Base-by-base conservation (phyloP, 2,329 filamentous ascomycete species). In the Zymoseptoria pseudotritici region DNA sequence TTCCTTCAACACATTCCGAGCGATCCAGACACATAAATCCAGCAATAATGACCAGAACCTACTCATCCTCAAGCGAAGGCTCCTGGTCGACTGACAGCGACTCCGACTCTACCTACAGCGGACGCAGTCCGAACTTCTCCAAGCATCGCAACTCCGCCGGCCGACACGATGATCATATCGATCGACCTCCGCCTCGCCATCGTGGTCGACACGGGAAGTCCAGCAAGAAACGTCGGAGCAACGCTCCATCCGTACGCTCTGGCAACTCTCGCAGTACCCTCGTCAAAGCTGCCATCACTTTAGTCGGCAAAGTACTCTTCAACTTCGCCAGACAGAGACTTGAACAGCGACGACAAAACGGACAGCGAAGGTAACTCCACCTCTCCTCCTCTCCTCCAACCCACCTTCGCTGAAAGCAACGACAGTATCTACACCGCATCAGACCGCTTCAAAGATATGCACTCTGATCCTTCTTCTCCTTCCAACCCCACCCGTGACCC, bases 171-270 rank as follows among this genome's bases (percentile, higher is more conserved):
- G 11, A 17, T 7, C 3, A 46, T 11, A 5, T 1, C 1, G 36
- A 46, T 11, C 13, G 13, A 46, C 17, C 36, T 46, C 13, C 13
- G 36, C 36, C 13, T 46, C 36, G 13, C 13, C 11, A 7, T 46
- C 11, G 36, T 6, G 36, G 11, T n/a, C 6, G 17, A 0, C 36
- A 46, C 5, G 36, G 17, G 17, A 17, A 7, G 36, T 5, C 36
- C 8, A 2, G 26, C 8, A 29, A 7, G 26, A 29, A 7, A 29
- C 26, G 9, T 29, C 6, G 36, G 1, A 4, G 4, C 6, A 3
- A 11, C 0, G 4, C 11, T 6, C n/a, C 36, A 0, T n/a, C 17
- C 13, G 1, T 17, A 1, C 4, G 13, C 36, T 4, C 13, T n/a
- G 2, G 17, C 36, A 46, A n/a, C 36, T 17, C 36, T 46, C 13